A percentile compares a stretch with the other conserved stretches of the same genome.
Conservation (phyloP, 768 basidiomycete species). For the Punctularia strigosozonata region DNA sequence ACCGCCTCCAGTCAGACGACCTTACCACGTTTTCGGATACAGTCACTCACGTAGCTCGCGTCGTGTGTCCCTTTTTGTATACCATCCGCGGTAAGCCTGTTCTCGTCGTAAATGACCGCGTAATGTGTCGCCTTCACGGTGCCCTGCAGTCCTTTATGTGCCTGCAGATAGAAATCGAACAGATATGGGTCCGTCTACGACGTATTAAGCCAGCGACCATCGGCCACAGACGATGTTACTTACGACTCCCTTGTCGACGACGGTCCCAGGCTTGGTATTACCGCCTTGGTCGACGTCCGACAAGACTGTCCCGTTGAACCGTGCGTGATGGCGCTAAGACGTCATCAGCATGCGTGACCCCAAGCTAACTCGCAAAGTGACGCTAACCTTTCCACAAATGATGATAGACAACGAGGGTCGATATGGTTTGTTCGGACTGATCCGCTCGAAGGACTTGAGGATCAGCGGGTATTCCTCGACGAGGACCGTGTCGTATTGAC, state of each 20-base stretch:
- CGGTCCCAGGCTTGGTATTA: conserved; percentile 70
- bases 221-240: no score
- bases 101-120: conserved; percentile 72
- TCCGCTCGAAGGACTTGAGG: conserved; percentile 42
- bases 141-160: conserved; percentile 66
- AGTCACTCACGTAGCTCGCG: conserved; percentile 54
- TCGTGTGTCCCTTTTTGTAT: conserved; percentile 65
- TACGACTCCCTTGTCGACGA: conserved; percentile 71
- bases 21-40: no score
- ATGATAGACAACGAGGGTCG: conserved; percentile 56
- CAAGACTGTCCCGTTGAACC: conserved; percentile 44
- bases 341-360: no score
- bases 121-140: conserved; percentile 68
- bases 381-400: conserved; percentile 76
- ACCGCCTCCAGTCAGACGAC: no score
- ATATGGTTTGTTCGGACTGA: conserved; percentile 37
- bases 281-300: conserved; percentile 49
- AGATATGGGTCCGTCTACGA: conserved; percentile 31
- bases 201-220: no score
- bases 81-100: conserved; percentile 50
- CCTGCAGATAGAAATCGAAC: conserved; percentile 32
- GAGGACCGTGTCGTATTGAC: conserved; percentile 59
- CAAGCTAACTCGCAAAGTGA: no score
- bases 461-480: conserved; percentile 52
- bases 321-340: conserved; percentile 40